These are phyloP conservation scores for Groenewaldozyma sp. DNA, from an alignment of 1,139 yeast species.

Conservation along the genomic window DNA sequence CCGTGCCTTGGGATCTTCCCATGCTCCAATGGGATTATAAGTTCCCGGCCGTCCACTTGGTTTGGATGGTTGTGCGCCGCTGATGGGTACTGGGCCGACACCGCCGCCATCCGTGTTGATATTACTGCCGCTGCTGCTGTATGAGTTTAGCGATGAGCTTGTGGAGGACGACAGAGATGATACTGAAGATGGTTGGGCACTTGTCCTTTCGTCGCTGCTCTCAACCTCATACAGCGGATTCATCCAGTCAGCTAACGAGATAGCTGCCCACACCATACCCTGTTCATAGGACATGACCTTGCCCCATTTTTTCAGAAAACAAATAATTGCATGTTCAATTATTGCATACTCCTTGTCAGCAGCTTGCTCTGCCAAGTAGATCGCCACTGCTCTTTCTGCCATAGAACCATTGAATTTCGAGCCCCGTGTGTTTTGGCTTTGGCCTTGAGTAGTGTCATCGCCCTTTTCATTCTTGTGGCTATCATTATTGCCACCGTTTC, in stretches of 20 bases:
- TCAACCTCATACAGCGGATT: slow-evolving; percentile 42
- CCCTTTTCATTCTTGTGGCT: too few species aligned
- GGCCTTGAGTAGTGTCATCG: too few species aligned
- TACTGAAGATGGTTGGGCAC: slow-evolving; percentile 1
- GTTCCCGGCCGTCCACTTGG: not conserved
- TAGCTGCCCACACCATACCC: slow-evolving; percentile 79
- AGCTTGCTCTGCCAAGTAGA: slow-evolving; percentile 13
- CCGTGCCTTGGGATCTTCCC: slow-evolving; percentile 10
- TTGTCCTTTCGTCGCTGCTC: not conserved
- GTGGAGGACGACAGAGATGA: not conserved
- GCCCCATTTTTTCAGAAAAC: slow-evolving; percentile 73
- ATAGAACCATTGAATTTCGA: slow-evolving; percentile 1
- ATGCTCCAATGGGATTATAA: slow-evolving; percentile 12
- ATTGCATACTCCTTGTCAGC: slow-evolving; percentile 32
- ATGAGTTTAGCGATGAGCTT: too few species aligned
- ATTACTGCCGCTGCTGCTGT: not conserved
- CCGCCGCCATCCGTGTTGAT: not conserved
- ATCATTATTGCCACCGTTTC: not conserved
- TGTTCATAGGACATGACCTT: slow-evolving; percentile 66
- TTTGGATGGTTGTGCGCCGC: slow-evolving; percentile 3
- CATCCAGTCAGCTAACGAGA: slow-evolving; percentile 83
- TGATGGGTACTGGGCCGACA: slow-evolving; percentile 3
- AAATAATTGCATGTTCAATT: slow-evolving; percentile 51
- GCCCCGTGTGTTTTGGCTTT: too few species aligned
- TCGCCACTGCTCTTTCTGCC: slow-evolving; percentile 5